Conservation (phyloP, 495 filamentous ascomycete genomes). For the Geopyxis carbonaria region DNA sequence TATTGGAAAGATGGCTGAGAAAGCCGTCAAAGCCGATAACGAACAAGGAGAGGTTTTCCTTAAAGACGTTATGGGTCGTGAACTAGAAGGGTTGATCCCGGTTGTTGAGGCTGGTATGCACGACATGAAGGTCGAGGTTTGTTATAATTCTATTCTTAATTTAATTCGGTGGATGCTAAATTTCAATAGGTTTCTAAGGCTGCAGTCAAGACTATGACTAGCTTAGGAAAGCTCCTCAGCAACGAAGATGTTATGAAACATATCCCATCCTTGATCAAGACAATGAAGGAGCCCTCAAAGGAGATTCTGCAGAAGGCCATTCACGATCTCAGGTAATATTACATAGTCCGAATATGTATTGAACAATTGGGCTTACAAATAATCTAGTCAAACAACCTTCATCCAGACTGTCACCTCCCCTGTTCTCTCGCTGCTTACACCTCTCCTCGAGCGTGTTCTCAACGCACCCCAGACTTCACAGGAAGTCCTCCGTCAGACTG, state of each 20-base stretch:
- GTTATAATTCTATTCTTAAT: slow-evolving; percentile 2
- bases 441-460: slow-evolving; percentile 79
- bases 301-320: slow-evolving; percentile 85
- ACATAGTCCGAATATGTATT: slow-evolving; percentile 3
- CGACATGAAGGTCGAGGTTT: slow-evolving; percentile 76
- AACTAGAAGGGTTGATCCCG: slow-evolving; percentile 77
- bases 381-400: slow-evolving; percentile 98
- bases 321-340: slow-evolving; percentile 51
- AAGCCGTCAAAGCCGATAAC: slow-evolving; percentile 65
- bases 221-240: slow-evolving; percentile 72
- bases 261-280: slow-evolving; percentile 82
- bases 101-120: slow-evolving; percentile 89
- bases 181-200: slow-evolving; percentile 50
- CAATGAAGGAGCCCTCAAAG: slow-evolving; percentile 87
- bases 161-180: neutral
- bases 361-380: too few relatives aligned
- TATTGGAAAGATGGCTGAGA: slow-evolving; percentile 79
- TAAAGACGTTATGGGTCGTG: slow-evolving; percentile 79
- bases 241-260: slow-evolving; percentile 94
- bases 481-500: slow-evolving; percentile 87
- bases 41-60: slow-evolving; percentile 69
- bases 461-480: slow-evolving; percentile 81
- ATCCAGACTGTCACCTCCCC: slow-evolving; percentile 95
- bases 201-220: slow-evolving; percentile 76
- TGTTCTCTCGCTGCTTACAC: slow-evolving; percentile 89